These are phyloP conservation scores for Vigna hirtella DNA, from an alignment of 306 rosid species.

Conservation along the genomic window DNA sequence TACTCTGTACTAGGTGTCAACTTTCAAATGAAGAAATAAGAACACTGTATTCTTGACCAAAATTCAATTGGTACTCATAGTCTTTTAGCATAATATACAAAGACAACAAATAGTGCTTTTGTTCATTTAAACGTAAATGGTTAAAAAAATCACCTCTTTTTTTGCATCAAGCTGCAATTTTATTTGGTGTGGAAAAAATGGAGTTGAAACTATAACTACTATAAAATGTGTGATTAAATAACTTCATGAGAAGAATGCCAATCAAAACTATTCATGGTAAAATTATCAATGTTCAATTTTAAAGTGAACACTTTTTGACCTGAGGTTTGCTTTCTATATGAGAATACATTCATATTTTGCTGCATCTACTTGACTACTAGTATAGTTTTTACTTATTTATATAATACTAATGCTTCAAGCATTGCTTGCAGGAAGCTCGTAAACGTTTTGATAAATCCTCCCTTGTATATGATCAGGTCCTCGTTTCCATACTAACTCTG, in stretches of 20 bases:
- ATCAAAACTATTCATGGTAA: constrained; percentile 31
- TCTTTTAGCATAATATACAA: background rate
- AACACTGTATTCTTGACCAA: constrained; percentile 2
- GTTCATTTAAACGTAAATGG: constrained; percentile 29
- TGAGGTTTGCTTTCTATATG: constrained; percentile 29
- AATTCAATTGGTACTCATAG: background rate
- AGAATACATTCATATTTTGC: constrained; percentile 27
- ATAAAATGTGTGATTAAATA: constrained; percentile 16
- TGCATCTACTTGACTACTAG: constrained; percentile 33
- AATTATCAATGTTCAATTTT: constrained; percentile 18
- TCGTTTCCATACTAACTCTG: constrained; percentile 31
- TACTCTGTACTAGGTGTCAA: background rate
- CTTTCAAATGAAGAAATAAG: background rate
- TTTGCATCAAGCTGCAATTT: constrained; percentile 31
- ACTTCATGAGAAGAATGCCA: constrained; percentile 18
- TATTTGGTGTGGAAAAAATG: background rate
- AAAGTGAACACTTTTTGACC: constrained; percentile 11
- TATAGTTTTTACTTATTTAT: background rate
- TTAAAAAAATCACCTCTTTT: constrained; percentile 9
- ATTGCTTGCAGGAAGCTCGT: constrained; percentile 78
- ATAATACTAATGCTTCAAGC: constrained; percentile 44
- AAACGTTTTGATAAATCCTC: constrained; percentile 87
- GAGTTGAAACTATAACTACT: constrained; percentile 14
- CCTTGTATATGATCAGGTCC: constrained; percentile 76
- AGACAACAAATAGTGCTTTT: background rate